Percentiles rank a stretch among this genome's conserved stretches.
These are phyloP conservation scores for Lagenaria siceraria DNA, from an alignment of 306 rosid species.

Conservation along the genomic window DNA sequence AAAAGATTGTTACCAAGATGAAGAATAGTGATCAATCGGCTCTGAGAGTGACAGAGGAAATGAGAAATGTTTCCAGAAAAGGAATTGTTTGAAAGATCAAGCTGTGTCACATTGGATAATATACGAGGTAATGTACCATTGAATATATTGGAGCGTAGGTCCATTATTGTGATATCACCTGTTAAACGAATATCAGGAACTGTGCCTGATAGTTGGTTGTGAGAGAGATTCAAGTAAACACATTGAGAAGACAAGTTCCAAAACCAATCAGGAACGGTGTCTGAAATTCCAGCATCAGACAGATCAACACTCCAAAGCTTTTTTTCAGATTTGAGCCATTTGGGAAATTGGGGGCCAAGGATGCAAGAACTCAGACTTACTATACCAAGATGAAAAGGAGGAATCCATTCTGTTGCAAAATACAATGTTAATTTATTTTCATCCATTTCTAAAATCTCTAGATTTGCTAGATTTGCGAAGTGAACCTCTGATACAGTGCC, in stretches of 20 bases:
- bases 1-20: background rate
- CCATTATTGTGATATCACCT: background rate
- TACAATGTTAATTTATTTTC: background rate
- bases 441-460: background rate
- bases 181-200: conserved; percentile 5
- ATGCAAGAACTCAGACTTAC: conserved; percentile 9
- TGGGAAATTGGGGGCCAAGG: conserved; percentile 23
- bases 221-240: conserved; percentile 9
- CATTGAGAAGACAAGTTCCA: conserved; percentile 9
- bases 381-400: conserved; percentile 15
- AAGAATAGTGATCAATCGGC: background rate
- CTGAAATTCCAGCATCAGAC: conserved; percentile 19
- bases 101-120: background rate
- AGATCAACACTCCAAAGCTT: background rate
- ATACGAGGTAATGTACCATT: background rate
- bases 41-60: background rate
- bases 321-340: conserved; percentile 19
- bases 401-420: conserved; percentile 8
- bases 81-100: conserved; percentile 8
- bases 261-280: conserved; percentile 22
- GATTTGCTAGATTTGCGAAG: background rate
- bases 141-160: background rate
- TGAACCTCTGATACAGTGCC: conserved; percentile 7
- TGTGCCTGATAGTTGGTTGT: conserved; percentile 13
- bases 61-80: background rate